These are phyloP conservation scores for Ceratobasidium sp. DNA, from an alignment of 1,284 basidiomycete species.

Conservation along the genomic window DNA sequence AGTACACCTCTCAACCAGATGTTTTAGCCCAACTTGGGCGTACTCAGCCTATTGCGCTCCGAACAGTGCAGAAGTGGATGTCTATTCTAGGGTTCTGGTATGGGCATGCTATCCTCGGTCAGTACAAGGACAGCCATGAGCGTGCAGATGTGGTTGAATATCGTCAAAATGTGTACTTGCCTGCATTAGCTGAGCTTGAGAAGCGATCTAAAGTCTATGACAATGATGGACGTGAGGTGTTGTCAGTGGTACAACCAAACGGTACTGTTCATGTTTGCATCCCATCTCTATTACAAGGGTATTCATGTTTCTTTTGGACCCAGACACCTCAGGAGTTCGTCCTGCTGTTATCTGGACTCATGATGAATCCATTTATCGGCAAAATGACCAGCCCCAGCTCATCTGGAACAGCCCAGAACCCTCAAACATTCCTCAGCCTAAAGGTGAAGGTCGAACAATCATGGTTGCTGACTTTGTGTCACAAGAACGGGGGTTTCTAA, in stretches of 20 bases:
- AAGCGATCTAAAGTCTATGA: slow-evolving; percentile 44
- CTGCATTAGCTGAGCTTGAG: slow-evolving; percentile 43
- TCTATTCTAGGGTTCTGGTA: slow-evolving; percentile 51
- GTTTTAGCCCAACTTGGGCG: slow-evolving; percentile 48
- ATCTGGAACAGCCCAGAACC: slow-evolving; percentile 51
- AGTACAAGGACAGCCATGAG: slow-evolving; percentile 56
- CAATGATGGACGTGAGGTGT: slow-evolving; percentile 45
- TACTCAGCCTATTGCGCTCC: slow-evolving; percentile 47
- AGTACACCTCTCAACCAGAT: slow-evolving; percentile 48
- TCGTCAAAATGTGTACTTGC: slow-evolving; percentile 49
- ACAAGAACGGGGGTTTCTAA: slow-evolving; percentile 57
- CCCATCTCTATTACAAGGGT: too few species aligned
- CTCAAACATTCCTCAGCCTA: slow-evolving; percentile 52
- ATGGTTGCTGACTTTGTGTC: slow-evolving; percentile 62
- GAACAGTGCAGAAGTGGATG: slow-evolving; percentile 52
- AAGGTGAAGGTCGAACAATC: slow-evolving; percentile 56
- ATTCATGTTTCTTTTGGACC: too few species aligned
- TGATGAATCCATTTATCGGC: slow-evolving; percentile 58
- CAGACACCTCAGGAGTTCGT: neutral
- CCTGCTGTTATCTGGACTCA: slow-evolving; percentile 51
- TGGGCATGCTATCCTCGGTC: slow-evolving; percentile 48
- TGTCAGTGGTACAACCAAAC: too few species aligned
- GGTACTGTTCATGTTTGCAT: too few species aligned
- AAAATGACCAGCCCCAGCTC: slow-evolving; percentile 53
- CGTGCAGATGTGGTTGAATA: slow-evolving; percentile 53